Percentiles rank a stretch among this genome's conserved stretches.
Conservation (phyloP, 306 rosid species). For the Fagus crenata region DNA sequence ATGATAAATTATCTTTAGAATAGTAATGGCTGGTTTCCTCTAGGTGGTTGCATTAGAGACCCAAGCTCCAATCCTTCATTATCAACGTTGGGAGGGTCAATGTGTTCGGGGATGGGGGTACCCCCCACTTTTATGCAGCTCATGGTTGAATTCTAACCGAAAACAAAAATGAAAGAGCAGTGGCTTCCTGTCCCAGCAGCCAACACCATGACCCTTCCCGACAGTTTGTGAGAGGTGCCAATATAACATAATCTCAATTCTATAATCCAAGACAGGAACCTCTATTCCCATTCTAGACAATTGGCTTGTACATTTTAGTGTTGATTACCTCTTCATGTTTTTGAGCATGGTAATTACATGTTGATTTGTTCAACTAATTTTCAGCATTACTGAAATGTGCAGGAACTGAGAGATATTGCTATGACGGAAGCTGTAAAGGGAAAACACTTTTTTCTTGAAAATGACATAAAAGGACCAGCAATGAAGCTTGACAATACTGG, state of each 20-base stretch:
- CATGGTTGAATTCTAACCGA: not conserved
- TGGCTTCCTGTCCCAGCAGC: not conserved
- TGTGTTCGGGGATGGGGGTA: not conserved
- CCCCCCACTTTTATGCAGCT: not conserved
- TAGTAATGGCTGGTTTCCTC: not conserved
- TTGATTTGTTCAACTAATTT: slow-evolving; percentile 8
- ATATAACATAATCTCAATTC: not conserved
- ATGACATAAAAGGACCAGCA: slow-evolving; percentile 79
- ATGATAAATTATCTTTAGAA: not conserved
- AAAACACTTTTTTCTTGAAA: slow-evolving; percentile 79
- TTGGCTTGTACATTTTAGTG: not conserved
- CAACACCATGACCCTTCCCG: not conserved
- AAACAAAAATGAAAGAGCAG: not conserved
- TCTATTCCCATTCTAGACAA: not conserved
- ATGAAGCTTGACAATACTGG: slow-evolving; percentile 91
- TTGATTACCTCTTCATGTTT: slow-evolving; percentile 3
- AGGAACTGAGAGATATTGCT: slow-evolving; percentile 91
- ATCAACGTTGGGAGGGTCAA: not conserved
- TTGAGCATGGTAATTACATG: not conserved
- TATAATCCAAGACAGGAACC: not conserved
- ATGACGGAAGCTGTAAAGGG: slow-evolving; percentile 66
- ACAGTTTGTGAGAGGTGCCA: not conserved
- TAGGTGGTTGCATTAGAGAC: not conserved
- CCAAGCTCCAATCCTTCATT: not conserved
- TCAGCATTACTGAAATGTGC: slow-evolving; percentile 29